These are phyloP conservation scores for Epichloe gansuensis DNA, from an alignment of 2,329 filamentous ascomycete species.

Conservation along the genomic window DNA sequence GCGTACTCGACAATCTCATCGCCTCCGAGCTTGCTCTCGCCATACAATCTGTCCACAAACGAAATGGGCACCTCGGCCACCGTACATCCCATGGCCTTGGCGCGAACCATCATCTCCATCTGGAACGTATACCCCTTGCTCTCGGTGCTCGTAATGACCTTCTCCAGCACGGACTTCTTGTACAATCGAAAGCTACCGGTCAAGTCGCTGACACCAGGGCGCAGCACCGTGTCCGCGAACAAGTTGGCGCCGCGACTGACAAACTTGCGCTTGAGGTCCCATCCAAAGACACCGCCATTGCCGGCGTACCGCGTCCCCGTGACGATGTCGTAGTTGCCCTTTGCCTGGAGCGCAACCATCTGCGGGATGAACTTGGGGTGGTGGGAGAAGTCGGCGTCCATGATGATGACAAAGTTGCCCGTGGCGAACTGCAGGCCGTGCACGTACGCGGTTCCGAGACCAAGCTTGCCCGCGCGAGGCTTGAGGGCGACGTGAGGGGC, in stretches of 20 bases:
- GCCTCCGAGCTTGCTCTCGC: conserved; percentile 86
- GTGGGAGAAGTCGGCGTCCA: conserved; percentile 99
- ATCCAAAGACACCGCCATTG: conserved; percentile 82
- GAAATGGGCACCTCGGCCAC: conserved; percentile 93
- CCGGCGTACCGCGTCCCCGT: conserved; percentile 91
- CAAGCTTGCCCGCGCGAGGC: conserved; percentile 85
- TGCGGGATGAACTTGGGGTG: conserved; percentile 97
- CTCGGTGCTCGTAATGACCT: conserved; percentile 81
- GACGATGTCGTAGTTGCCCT: conserved; percentile 82
- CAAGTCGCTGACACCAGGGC: conserved; percentile 88
- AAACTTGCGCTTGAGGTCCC: conserved; percentile 86
- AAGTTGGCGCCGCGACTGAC: conserved; percentile 83
- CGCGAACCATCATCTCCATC: conserved; percentile 99
- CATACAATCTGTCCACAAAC: conserved; percentile 92
- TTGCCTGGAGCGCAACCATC: conserved; percentile 76
- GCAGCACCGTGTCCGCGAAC: conserved; percentile 86
- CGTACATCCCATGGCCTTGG: conserved; percentile 88
- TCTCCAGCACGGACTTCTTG: conserved; percentile 79
- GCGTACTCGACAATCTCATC: conserved; percentile 96
- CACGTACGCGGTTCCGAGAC: conserved; percentile 93
- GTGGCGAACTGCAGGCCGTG: conserved; percentile 83
- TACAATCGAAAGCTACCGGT: conserved; percentile 93
- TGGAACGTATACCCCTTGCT: conserved; percentile 98
- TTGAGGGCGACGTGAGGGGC: conserved; percentile 68
- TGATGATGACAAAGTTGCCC: conserved; percentile 97